phyloP scores from a whole-genome alignment of 768 basidiomycete genomes.

The Mycena indigotica region DNA sequence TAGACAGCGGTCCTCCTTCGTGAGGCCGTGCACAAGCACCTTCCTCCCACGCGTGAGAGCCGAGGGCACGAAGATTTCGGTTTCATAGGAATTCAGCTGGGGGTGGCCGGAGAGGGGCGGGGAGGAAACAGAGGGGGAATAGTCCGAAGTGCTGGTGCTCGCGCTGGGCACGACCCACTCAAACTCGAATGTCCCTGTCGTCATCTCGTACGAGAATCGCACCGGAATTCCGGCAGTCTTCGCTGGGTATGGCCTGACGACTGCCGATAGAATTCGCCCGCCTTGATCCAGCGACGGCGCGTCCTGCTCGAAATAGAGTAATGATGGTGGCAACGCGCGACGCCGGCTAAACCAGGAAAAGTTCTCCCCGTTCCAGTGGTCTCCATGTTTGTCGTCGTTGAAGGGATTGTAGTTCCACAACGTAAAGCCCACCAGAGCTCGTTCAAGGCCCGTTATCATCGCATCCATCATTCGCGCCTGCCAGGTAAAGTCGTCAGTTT shows the following conservation, averaged over 20 bases:
- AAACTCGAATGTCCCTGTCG: constrained; percentile 63
- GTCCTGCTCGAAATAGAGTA: constrained; percentile 61
- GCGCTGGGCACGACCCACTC: constrained; percentile 51
- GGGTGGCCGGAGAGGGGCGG: constrained; percentile 46
- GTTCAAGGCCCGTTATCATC: constrained; percentile 80
- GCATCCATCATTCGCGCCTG: constrained; percentile 95
- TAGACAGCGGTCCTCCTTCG: constrained; percentile 48
- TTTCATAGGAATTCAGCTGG: constrained; percentile 55
- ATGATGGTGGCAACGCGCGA: constrained; percentile 56
- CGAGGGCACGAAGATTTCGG: constrained; percentile 83
- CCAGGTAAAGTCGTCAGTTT: constrained; percentile 73
- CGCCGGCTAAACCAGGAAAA: constrained; percentile 88
- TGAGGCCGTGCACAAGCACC: constrained; percentile 60
- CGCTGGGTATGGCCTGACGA: constrained; percentile 90
- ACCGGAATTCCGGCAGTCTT: constrained; percentile 87
- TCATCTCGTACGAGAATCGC: constrained; percentile 75
- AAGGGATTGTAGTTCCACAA: constrained; percentile 96
- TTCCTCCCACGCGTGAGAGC: constrained; percentile 57
- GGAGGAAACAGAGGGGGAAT: constrained; percentile 25
- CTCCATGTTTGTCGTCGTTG: constrained; percentile 78
- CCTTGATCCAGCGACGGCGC: constrained; percentile 81
- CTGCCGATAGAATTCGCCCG: constrained; percentile 68
- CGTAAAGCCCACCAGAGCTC: constrained; percentile 81
- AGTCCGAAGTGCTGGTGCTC: constrained; percentile 1
- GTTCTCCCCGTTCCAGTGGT: constrained; percentile 96